Evolutionary conservation across 225 moss, liverwort and hornwort species (phyloP).

Genomic region (Pseudoscleropodium purum): DNA sequence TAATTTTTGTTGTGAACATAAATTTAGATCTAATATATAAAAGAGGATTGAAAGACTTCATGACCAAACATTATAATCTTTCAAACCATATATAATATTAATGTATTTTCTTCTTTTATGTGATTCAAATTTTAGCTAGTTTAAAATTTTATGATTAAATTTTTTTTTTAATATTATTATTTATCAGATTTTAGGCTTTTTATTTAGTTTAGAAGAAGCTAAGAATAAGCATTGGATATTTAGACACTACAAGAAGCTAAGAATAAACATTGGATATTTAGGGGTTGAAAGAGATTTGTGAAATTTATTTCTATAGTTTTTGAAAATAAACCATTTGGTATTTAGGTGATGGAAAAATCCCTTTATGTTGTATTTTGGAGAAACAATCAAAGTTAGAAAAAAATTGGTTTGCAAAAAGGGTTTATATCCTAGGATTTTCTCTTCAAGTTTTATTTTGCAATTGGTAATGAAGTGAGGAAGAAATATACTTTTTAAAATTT

Average conservation of each 20-base stretch:
- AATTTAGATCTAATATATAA: not conserved
- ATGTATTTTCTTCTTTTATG: not conserved
- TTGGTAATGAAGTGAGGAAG: not conserved
- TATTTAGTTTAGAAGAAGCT: not conserved
- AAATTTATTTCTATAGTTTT: not conserved
- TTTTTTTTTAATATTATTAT: too few species aligned
- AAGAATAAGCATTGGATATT: not conserved
- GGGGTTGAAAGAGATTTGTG: not conserved
- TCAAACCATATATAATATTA: not conserved
- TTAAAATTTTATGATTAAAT: not conserved
- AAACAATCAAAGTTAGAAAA: rapidly evolving
- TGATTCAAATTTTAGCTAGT: rapidly evolving
- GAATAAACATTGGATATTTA: not conserved
- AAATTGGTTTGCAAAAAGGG: too few species aligned
- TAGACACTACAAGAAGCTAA: not conserved
- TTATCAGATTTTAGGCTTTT: not conserved
- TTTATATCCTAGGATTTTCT: not conserved
- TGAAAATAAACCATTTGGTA: not conserved
- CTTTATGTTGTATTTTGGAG: not conserved
- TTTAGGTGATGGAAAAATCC: not conserved
- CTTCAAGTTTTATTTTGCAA: not conserved
- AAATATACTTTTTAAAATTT: too few species aligned
- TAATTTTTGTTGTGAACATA: not conserved
- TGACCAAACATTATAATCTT: not conserved
- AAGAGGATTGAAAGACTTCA: not conserved